These are phyloP conservation scores for Canavalia gladiata DNA, from an alignment of 306 rosid species.

Conservation along the genomic window DNA sequence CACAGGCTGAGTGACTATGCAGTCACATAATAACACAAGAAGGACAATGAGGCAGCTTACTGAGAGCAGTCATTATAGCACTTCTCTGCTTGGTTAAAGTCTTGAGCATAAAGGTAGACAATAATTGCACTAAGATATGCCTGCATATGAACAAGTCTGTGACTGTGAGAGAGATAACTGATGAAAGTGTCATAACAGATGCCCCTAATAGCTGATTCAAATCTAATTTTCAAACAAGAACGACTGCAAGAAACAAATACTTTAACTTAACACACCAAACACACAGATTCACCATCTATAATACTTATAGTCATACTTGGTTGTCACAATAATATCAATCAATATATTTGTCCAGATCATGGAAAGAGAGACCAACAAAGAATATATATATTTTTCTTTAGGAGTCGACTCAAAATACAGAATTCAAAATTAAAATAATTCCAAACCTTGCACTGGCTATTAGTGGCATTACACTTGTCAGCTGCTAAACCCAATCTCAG, in stretches of 20 bases:
- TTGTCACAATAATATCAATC: too few species aligned
- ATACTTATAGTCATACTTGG: not conserved
- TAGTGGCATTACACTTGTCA: constrained; percentile 75
- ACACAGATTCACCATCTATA: not conserved
- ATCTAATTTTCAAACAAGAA: too few species aligned
- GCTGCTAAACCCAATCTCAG: constrained; percentile 73
- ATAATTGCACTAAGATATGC: constrained; percentile 82
- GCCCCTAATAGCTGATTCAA: too few species aligned
- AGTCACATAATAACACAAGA: constrained; percentile 33
- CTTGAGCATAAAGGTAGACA: constrained; percentile 72
- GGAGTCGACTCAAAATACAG: constrained; percentile 5
- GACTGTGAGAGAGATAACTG: too few species aligned
- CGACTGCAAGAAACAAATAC: not conserved
- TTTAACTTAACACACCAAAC: not conserved
- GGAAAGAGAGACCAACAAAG: too few species aligned
- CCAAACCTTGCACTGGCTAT: constrained; percentile 77
- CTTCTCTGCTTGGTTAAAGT: constrained; percentile 81
- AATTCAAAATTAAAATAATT: constrained; percentile 5
- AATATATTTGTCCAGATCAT: too few species aligned
- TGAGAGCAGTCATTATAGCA: constrained; percentile 86
- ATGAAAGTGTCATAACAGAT: too few species aligned
- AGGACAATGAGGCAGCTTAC: constrained; percentile 57
- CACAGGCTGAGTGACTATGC: constrained; percentile 1
- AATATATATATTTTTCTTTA: too few species aligned
- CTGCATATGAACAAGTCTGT: constrained; percentile 55